A percentile compares a stretch with the other conserved stretches of the same genome.
These are phyloP conservation scores for Fusarium brevicatenulatum DNA, from an alignment of 2,329 filamentous ascomycete genomes.

Conservation along the genomic window DNA sequence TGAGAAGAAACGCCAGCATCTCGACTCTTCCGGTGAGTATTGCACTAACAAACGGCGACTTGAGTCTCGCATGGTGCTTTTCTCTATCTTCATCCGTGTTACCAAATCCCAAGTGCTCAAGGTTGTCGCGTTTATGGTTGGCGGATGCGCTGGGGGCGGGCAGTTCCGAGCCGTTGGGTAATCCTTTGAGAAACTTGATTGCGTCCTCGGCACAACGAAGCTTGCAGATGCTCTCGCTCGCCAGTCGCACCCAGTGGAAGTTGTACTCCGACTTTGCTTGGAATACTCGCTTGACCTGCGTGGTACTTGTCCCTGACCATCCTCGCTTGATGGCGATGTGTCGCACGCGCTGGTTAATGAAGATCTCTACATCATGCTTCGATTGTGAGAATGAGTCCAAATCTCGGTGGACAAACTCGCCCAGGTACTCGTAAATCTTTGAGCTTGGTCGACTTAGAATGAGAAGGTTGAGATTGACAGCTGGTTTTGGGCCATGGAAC, in stretches of 20 bases:
- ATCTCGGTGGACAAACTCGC: conserved; percentile 34
- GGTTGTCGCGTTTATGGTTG: conserved; percentile 3
- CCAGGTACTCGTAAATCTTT: conserved; percentile 21
- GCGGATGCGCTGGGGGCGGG: background rate
- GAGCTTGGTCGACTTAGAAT: conserved; percentile 17
- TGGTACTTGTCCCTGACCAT: conserved; percentile 27
- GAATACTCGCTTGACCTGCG: conserved; percentile 29
- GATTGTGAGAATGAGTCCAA: conserved; percentile 34
- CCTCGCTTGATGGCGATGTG: conserved; percentile 23
- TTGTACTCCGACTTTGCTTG: conserved; percentile 35
- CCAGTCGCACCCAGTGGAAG: conserved; percentile 42
- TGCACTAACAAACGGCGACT: conserved; percentile 21
- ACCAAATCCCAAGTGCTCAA: conserved; percentile 17
- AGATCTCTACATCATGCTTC: conserved; percentile 29
- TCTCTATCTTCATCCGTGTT: conserved; percentile 26
- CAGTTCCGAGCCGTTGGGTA: conserved; percentile 33
- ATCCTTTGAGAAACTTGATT: conserved; percentile 22
- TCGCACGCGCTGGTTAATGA: conserved; percentile 31
- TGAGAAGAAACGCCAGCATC: conserved; percentile 28
- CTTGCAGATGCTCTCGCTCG: conserved; percentile 33
- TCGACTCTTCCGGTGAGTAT: conserved; percentile 24
- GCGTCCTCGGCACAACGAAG: conserved; percentile 37
- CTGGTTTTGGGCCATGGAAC: conserved; percentile 13
- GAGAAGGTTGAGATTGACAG: conserved; percentile 12
- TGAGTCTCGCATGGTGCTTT: conserved; percentile 24